Evolutionary conservation across 805 yeast genomes (phyloP), one percentile per base, ranked within the genome.

Genomic region (Osmozyma mogii): DNA sequence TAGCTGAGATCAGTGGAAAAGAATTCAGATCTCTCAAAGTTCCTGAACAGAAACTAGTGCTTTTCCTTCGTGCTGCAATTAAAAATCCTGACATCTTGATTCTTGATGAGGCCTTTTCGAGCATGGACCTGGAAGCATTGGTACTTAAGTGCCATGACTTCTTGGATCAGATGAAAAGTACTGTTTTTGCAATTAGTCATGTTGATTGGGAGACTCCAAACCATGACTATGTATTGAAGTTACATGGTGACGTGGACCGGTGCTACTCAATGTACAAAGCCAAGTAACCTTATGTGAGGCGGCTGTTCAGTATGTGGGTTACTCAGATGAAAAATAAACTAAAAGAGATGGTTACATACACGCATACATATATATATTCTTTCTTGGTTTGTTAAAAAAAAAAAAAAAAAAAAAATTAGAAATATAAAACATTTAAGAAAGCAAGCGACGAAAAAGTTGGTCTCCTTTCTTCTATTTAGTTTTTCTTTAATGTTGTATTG

Each of bases 101-200:
- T 27, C 60, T 89, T 3, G 98, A 89, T 54, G 98, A 89, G 59
- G 94, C 97, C 0, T 74, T 89, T 35, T 83, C 95, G 14, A 94
- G 87, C 10, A 84, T 89, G 92, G 83, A 80, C 22, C n/a, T n/a
- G n/a, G 44, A 38, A 24, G 31, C 25, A 6, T 22, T 61, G 21
- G 48, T 62, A 49, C 27, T 37, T 6, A 36, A 44, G 32, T 63
- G 69, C 35, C 68, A 61, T 33, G 33, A 37, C 6, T 28, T 57
- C 11, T 43, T 63, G 10, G 41, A 40, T 7, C 27, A 33, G 5
- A 31, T 47, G 2, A 34, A 41, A 6, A 83, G 94, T 0, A 78
- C 95, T 0, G 75, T 78, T 3, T 65, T 89, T 20, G 65, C 81
- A 0, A 81, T 92, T 15, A 95, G 95, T 0, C 98, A 89, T 52